Conservation (phyloP, 2,329 filamentous ascomycete genomes). For the Cadophora malorum region DNA sequence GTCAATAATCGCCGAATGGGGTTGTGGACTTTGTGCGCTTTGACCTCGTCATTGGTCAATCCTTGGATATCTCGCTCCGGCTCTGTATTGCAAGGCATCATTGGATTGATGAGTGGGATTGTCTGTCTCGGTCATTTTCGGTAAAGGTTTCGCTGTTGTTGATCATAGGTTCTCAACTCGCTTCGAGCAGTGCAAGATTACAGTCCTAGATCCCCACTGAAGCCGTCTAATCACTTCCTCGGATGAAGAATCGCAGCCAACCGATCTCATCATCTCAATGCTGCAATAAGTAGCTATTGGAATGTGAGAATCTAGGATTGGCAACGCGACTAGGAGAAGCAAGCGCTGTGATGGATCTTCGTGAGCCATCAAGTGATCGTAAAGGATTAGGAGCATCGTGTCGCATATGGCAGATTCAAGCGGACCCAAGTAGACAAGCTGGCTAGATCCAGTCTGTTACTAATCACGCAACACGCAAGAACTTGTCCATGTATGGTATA, state of each 20-base stretch:
- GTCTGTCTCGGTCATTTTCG: not conserved
- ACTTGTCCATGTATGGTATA: not conserved
- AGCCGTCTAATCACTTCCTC: not conserved
- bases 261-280: not conserved
- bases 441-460: not conserved
- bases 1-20: constrained; percentile 10
- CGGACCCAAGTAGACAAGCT: not conserved
- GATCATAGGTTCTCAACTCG: not conserved
- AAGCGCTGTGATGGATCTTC: not conserved
- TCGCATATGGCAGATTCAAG: not conserved
- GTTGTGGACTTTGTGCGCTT: not conserved
- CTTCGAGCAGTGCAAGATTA: not conserved
- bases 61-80: not conserved
- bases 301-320: not conserved
- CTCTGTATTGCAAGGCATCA: not conserved
- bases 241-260: not conserved
- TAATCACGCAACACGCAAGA: not conserved
- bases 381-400: not conserved
- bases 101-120: not conserved
- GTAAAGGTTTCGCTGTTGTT: not conserved
- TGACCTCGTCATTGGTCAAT: constrained; percentile 12
- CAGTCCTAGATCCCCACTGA: not conserved
- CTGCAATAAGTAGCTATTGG: not conserved
- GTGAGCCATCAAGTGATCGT: not conserved
- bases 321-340: not conserved